Conservation (phyloP, 371 early-diverging fungal species). For the Fennellomyces sp. region DNA sequence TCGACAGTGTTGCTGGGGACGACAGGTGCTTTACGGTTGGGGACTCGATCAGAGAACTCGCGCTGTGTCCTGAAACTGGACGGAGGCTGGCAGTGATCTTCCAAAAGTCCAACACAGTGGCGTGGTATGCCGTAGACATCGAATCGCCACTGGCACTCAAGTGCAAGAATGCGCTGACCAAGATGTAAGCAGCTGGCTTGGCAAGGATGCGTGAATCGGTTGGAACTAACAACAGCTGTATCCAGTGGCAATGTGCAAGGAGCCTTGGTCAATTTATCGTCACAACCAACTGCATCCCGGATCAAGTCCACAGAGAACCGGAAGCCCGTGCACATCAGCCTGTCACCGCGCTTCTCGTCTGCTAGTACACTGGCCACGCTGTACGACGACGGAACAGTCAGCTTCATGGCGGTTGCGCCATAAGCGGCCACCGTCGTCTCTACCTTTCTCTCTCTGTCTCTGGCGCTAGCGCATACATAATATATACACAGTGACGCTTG, state of each 20-base stretch:
- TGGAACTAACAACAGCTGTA: background rate
- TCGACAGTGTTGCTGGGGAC: background rate
- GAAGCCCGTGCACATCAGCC: constrained; percentile 22
- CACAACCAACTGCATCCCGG: background rate
- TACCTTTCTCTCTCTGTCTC: too few relatives aligned
- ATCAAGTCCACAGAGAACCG: constrained; percentile 11
- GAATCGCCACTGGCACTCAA: constrained; percentile 17
- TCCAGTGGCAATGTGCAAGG: constrained; percentile 40
- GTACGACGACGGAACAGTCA: constrained; percentile 31
- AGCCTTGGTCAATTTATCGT: constrained; percentile 1
- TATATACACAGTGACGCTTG: too few relatives aligned
- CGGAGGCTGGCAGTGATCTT: constrained; percentile 33
- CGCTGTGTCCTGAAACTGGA: constrained; percentile 31
- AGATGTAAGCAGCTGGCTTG: constrained; percentile 21
- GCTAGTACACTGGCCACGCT: constrained; percentile 29
- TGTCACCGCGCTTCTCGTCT: constrained; percentile 19
- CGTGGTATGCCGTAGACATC: constrained; percentile 24
- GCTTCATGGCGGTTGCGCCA: constrained; percentile 14
- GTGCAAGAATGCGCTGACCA: constrained; percentile 14
- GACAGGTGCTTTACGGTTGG: background rate
- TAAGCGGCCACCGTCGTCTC: background rate
- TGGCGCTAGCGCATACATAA: too few relatives aligned
- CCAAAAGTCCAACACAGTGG: constrained; percentile 26
- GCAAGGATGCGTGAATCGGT: background rate
- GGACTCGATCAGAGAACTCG: constrained; percentile 31